phyloP scores from a whole-genome alignment of 441 rosid genomes.

The Erodium texanum region DNA sequence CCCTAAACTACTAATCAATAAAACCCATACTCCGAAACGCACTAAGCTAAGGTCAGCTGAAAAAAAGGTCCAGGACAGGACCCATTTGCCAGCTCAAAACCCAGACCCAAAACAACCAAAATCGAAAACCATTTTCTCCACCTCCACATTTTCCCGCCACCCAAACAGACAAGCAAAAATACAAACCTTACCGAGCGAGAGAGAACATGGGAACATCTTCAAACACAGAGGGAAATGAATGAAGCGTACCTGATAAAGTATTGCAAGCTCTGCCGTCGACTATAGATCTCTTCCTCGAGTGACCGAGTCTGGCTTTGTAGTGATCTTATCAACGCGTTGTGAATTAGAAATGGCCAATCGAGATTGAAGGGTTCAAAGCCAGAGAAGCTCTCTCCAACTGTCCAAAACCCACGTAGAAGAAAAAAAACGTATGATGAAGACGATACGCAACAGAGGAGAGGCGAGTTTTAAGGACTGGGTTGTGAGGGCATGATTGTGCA shows the following conservation, averaged over 20 bases:
- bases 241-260: not conserved
- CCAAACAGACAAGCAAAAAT: constrained; percentile 3
- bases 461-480: constrained; percentile 25
- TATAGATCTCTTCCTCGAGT: not conserved
- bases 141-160: not conserved
- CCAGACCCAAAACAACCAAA: not conserved
- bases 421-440: not conserved
- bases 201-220: constrained; percentile 19
- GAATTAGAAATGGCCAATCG: too few species aligned
- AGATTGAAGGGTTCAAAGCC: constrained; percentile 4
- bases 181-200: constrained; percentile 8
- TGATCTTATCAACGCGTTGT: not conserved
- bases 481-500: constrained; percentile 26
- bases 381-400: constrained; percentile 20
- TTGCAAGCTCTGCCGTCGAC: not conserved
- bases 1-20: not conserved
- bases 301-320: not conserved
- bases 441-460: not conserved
- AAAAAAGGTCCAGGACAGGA: too few species aligned
- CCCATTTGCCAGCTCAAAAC: too few species aligned
- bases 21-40: constrained; percentile 1
- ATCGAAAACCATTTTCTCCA: not conserved
- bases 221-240: constrained; percentile 8
- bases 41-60: not conserved
- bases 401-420: constrained; percentile 11